Percentiles rank a stretch among this genome's conserved stretches.
These are phyloP conservation scores for Suaeda aralocaspica DNA, from an alignment of 148 eudicot species.

Conservation along the genomic window DNA sequence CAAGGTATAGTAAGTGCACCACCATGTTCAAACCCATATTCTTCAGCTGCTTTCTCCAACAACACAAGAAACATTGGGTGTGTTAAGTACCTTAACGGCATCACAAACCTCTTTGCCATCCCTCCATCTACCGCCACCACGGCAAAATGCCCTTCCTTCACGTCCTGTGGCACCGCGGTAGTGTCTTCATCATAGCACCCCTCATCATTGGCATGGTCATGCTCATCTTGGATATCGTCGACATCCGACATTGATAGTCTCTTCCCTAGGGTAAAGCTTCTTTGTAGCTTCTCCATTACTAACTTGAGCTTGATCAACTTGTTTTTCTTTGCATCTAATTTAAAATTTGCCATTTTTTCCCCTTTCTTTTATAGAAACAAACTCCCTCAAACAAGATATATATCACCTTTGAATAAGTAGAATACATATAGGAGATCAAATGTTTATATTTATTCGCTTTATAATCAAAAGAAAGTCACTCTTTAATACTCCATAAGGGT, in stretches of 20 bases:
- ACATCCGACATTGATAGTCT: slow-evolving; percentile 20
- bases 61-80: slow-evolving; percentile 46
- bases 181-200: background rate
- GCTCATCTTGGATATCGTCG: slow-evolving; percentile 7
- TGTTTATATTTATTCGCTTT: too few species aligned
- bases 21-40: slow-evolving; percentile 59
- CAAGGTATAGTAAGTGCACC: slow-evolving; percentile 68
- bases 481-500: background rate
- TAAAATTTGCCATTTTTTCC: slow-evolving; percentile 16
- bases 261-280: slow-evolving; percentile 38
- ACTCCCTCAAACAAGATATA: too few species aligned
- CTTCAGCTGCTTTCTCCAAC: slow-evolving; percentile 68
- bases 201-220: slow-evolving; percentile 1
- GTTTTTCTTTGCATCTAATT: slow-evolving; percentile 21
- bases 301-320: slow-evolving; percentile 42
- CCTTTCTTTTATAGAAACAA: background rate
- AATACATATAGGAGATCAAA: too few species aligned
- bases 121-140: slow-evolving; percentile 47
- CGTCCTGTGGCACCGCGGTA: slow-evolving; percentile 41
- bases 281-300: slow-evolving; percentile 46
- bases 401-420: too few species aligned
- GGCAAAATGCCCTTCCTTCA: slow-evolving; percentile 72
- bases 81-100: slow-evolving; percentile 47
- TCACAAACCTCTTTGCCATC: slow-evolving; percentile 36
- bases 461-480: too few species aligned